Evolutionary conservation across 2,329 filamentous ascomycete genomes (phyloP), one percentile per base, ranked within the genome.

Genomic region (Drechslerella coelobrocha): DNA sequence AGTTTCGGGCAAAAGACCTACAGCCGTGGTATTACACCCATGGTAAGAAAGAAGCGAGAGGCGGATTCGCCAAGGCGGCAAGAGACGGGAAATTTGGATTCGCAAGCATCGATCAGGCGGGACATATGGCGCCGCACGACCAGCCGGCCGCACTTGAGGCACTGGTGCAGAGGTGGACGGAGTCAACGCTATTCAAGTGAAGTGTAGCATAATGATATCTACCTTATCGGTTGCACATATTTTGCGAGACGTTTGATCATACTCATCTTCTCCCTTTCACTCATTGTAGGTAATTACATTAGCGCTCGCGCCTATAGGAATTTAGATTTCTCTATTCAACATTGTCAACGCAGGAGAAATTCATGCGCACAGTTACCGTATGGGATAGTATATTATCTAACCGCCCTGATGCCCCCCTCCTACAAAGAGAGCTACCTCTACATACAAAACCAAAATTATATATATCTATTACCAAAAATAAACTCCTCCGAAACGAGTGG

Each of bases 71-170:
- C 12, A 68, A 68, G 23, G 26, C 54, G 5, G 34, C 48, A 6
- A 68, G 56, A 12, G 12, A 47, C n/a, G 56, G 56, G 1, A 68
- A 56, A 26, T 9, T 68, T 5, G 45, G 14, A 2, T 68, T 68
- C 23, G 63, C 63, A 1, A 48, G 63, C n/a, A 68, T 68, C 31
- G 63, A 68, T 23, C 48, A 51, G 43, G 63, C 63, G 1, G 63
- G 63, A 0, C 63, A 68, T 45, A 26, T 68, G n/a, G 63, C 63
- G 5, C 63, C 63, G 6, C 39, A 51, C 19, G 56, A 68, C 24
- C 63, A 68, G 34, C 63, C 63, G 0, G 55, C 56, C 1, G 63
- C 63, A 14, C 39, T 68, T 3, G 63, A 68, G 24, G 14, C 48
- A 2, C 41, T 68, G 17, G 63, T 68, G 0, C 47, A 55, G n/a